phyloP scores from a whole-genome alignment of 805 yeast genomes.

The Lachancea mirantina region DNA sequence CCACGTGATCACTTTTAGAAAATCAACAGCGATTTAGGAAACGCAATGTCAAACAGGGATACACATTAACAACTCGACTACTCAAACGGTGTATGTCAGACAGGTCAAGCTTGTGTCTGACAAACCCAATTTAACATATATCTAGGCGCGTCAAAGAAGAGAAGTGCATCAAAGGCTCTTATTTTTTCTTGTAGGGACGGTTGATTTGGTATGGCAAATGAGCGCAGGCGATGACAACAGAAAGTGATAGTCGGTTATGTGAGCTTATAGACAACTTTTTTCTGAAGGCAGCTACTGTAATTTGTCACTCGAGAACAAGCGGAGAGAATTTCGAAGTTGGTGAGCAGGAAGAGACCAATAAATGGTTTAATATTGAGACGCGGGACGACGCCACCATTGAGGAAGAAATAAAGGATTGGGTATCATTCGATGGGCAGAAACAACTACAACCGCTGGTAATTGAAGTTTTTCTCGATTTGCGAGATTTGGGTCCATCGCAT shows the following conservation, averaged over 20 bases:
- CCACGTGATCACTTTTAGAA: too few species aligned
- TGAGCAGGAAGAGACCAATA: slow-evolving; percentile 12
- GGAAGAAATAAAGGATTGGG: slow-evolving; percentile 49
- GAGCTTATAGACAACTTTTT: slow-evolving; percentile 55
- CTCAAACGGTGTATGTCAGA: too few species aligned
- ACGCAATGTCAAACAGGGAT: too few species aligned
- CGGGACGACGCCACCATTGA: slow-evolving; percentile 7
- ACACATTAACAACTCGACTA: too few species aligned
- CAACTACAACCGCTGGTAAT: slow-evolving; percentile 74
- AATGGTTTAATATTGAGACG: slow-evolving; percentile 12
- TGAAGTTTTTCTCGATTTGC: slow-evolving; percentile 71
- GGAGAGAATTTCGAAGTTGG: slow-evolving; percentile 13
- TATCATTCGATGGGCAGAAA: slow-evolving; percentile 41
- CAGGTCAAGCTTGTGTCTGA: too few species aligned
- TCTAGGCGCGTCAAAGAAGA: too few species aligned
- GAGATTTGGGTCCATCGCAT: slow-evolving; percentile 49
- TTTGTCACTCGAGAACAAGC: slow-evolving; percentile 40
- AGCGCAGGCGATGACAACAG: slow-evolving; percentile 6
- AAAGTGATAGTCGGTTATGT: slow-evolving; percentile 17
- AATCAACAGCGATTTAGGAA: too few species aligned
- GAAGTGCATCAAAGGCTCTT: too few species aligned
- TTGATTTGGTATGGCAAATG: too few species aligned
- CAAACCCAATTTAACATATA: too few species aligned
- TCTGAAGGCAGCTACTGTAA: slow-evolving; percentile 51
- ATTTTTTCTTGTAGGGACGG: too few species aligned